phyloP scores from a whole-genome alignment of 441 rosid species.

The Croton setiger region DNA sequence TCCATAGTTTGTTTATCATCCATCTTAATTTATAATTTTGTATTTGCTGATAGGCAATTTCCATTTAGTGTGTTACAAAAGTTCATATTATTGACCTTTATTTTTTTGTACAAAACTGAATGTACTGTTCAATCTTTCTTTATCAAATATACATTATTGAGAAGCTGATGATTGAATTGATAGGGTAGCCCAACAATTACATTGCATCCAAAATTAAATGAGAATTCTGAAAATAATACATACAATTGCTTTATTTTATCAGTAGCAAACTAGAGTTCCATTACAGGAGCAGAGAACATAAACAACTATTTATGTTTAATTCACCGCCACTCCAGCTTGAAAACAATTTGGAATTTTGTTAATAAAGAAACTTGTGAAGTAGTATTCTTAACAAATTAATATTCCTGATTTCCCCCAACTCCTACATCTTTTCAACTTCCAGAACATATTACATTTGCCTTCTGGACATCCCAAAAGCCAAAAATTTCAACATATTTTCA shows the following conservation, averaged over 20 bases:
- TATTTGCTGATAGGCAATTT: background rate
- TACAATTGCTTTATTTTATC: background rate
- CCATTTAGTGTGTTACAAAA: background rate
- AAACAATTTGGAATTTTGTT: background rate
- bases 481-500: background rate
- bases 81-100: background rate
- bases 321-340: background rate
- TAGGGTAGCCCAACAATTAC: background rate
- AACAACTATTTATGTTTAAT: background rate
- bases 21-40: background rate
- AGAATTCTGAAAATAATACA: background rate
- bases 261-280: background rate
- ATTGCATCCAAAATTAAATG: background rate
- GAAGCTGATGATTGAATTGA: background rate
- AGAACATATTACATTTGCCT: background rate
- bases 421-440: background rate
- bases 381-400: background rate
- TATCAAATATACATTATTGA: no score
- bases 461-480: background rate
- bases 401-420: background rate
- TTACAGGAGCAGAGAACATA: background rate
- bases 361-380: background rate
- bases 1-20: background rate
- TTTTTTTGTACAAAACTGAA: background rate
- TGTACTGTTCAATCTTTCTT: background rate